These are phyloP conservation scores for Cercospora sojina DNA, from an alignment of 2,329 filamentous ascomycete genomes.

Conservation along the genomic window DNA sequence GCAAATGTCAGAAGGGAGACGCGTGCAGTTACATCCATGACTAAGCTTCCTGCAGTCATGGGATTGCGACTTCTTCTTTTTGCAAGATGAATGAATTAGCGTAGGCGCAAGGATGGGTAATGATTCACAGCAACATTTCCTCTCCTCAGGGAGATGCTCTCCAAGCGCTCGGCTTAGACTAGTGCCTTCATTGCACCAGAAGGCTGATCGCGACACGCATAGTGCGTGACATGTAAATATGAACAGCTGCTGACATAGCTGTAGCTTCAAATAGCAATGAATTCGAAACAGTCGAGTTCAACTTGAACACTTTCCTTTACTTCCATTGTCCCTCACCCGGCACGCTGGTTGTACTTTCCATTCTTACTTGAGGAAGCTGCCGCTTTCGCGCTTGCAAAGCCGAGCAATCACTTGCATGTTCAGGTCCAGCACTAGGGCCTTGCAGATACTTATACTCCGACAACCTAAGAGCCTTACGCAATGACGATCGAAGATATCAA, in stretches of 20 bases:
- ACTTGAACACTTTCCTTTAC: neutral
- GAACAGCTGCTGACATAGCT: neutral
- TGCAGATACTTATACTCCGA: neutral
- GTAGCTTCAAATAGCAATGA: neutral
- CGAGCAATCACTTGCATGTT: neutral
- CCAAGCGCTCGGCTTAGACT: neutral
- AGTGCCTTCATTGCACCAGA: neutral
- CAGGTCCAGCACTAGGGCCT: neutral
- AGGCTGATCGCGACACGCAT: neutral
- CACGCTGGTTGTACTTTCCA: neutral
- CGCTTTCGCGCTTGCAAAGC: neutral
- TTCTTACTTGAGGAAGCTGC: neutral
- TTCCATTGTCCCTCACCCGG: neutral
- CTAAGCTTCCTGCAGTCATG: conserved; percentile 11
- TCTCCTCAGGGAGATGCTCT: neutral
- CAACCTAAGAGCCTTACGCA: neutral
- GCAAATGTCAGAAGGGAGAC: conserved; percentile 52
- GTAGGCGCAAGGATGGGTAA: conserved; percentile 8
- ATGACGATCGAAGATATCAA: conserved; percentile 24
- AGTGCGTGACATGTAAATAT: neutral
- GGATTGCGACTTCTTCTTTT: neutral
- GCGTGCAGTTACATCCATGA: conserved; percentile 37
- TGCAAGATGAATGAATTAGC: conserved; percentile 13
- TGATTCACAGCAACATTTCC: neutral
- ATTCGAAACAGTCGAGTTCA: neutral